A percentile compares a stretch with the other conserved stretches of the same genome.
Conservation (phyloP, 176 grass and related monocot genomes). For the Neostapfia colusana region DNA sequence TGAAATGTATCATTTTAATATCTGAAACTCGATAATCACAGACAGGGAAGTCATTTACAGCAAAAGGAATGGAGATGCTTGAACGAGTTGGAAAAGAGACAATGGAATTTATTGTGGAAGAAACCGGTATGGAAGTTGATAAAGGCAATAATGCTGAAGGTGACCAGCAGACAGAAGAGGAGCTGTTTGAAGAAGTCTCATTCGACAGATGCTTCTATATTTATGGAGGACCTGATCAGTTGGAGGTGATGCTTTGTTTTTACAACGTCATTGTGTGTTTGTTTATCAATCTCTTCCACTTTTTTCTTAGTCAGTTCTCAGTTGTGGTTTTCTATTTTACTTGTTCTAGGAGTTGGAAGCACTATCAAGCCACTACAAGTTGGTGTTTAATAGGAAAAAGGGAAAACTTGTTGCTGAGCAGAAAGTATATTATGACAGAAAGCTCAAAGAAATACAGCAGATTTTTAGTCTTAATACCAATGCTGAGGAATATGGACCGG, state of each 20-base stretch:
- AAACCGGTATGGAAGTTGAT: constrained; percentile 91
- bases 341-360: constrained; percentile 81
- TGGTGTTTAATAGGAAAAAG: constrained; percentile 92
- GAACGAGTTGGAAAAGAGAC: constrained; percentile 97
- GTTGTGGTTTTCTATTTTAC: not conserved
- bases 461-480: constrained; percentile 71
- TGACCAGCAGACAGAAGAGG: constrained; percentile 64
- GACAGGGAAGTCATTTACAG: constrained; percentile 83
- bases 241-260: constrained; percentile 67
- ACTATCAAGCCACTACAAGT: constrained; percentile 84
- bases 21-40: constrained; percentile 38
- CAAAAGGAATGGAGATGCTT: constrained; percentile 89
- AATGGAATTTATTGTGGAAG: constrained; percentile 86
- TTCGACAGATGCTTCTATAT: constrained; percentile 99
- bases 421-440: constrained; percentile 78
- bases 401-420: constrained; percentile 73
- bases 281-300: not conserved
- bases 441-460: constrained; percentile 79
- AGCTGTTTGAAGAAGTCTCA: constrained; percentile 88
- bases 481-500: constrained; percentile 69
- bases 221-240: constrained; percentile 97
- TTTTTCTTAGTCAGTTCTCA: constrained; percentile 26
- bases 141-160: constrained; percentile 53
- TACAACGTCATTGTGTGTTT: constrained; percentile 10
- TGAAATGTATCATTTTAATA: constrained; percentile 28